phyloP scores from a whole-genome alignment of 2,329 filamentous ascomycete species.

The Monascus ruber region DNA sequence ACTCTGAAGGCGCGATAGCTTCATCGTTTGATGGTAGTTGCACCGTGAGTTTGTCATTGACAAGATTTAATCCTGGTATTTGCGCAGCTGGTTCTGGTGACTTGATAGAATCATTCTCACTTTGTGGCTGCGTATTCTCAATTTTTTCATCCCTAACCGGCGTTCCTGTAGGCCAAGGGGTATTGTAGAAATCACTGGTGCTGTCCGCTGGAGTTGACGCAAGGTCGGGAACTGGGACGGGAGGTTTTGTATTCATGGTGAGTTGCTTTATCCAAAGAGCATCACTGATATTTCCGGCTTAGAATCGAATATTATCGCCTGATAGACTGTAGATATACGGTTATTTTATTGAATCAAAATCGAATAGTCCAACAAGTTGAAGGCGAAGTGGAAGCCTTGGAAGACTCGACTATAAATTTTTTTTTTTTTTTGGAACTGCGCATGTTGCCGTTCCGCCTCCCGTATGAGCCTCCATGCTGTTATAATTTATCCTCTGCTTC shows the following conservation, averaged over 20 bases:
- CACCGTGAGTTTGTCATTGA: slow-evolving; percentile 13
- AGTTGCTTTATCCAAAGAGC: slow-evolving; percentile 16
- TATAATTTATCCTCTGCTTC: slow-evolving; percentile 15
- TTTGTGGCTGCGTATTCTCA: slow-evolving; percentile 1
- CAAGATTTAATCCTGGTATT: slow-evolving; percentile 28
- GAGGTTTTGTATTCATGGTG: slow-evolving; percentile 17
- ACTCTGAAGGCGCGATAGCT: slow-evolving; percentile 1
- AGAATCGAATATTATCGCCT: slow-evolving; percentile 15
- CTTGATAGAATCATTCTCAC: slow-evolving; percentile 6
- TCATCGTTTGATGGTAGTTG: slow-evolving; percentile 4
- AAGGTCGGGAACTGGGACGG: slow-evolving; percentile 7
- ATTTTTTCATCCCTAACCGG: slow-evolving; percentile 10
- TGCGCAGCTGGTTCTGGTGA: slow-evolving; percentile 9
- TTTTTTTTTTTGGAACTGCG: slow-evolving; percentile 19
- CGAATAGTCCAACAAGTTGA: too few species aligned
- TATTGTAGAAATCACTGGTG: slow-evolving; percentile 34
- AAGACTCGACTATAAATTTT: slow-evolving; percentile 11
- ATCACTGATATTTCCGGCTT: slow-evolving; percentile 8
- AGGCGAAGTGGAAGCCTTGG: not conserved
- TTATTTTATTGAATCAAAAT: not conserved
- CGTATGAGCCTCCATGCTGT: slow-evolving; percentile 11
- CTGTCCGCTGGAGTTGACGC: slow-evolving; percentile 21
- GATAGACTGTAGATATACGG: not conserved
- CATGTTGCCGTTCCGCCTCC: slow-evolving; percentile 15
- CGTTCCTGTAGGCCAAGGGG: slow-evolving; percentile 20